Percentiles rank a stretch among this genome's conserved stretches.
Conservation (phyloP, 352 stramenopile species). For the Globisporangium recalcitrans region DNA sequence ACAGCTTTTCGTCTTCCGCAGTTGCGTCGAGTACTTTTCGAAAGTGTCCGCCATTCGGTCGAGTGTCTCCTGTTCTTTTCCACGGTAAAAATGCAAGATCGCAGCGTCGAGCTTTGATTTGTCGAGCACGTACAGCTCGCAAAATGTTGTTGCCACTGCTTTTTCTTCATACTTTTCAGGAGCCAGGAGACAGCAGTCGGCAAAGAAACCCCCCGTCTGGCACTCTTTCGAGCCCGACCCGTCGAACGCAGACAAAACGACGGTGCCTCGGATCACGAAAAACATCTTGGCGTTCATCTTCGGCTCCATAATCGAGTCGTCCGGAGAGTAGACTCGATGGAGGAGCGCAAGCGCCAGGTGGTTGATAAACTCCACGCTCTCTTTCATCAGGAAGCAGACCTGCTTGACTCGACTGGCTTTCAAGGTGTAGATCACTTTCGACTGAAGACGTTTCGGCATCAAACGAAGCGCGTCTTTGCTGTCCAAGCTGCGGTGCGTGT, state of each 20-base stretch:
- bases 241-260: slow-evolving; percentile 46
- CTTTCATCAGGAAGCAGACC: slow-evolving; percentile 63
- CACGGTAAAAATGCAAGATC: slow-evolving; percentile 48
- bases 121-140: slow-evolving; percentile 71
- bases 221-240: slow-evolving; percentile 46
- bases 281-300: slow-evolving; percentile 78
- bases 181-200: slow-evolving; percentile 48
- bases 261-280: slow-evolving; percentile 57
- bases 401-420: slow-evolving; percentile 61
- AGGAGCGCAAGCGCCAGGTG: slow-evolving; percentile 40
- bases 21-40: slow-evolving; percentile 53
- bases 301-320: slow-evolving; percentile 58
- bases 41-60: slow-evolving; percentile 38
- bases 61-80: slow-evolving; percentile 21
- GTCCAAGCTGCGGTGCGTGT: slow-evolving; percentile 53
- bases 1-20: slow-evolving; percentile 75
- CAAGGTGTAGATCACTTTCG: slow-evolving; percentile 52
- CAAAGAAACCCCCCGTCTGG: slow-evolving; percentile 63
- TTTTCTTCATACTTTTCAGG: slow-evolving; percentile 67
- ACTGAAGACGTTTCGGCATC: slow-evolving; percentile 64
- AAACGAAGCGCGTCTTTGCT: slow-evolving; percentile 51
- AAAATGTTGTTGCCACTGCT: slow-evolving; percentile 71
- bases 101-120: slow-evolving; percentile 58
- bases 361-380: slow-evolving; percentile 72
- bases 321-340: slow-evolving; percentile 50